Evolutionary conservation across 306 rosid species (phyloP).

Genomic region (Begonia fuchsioides): DNA sequence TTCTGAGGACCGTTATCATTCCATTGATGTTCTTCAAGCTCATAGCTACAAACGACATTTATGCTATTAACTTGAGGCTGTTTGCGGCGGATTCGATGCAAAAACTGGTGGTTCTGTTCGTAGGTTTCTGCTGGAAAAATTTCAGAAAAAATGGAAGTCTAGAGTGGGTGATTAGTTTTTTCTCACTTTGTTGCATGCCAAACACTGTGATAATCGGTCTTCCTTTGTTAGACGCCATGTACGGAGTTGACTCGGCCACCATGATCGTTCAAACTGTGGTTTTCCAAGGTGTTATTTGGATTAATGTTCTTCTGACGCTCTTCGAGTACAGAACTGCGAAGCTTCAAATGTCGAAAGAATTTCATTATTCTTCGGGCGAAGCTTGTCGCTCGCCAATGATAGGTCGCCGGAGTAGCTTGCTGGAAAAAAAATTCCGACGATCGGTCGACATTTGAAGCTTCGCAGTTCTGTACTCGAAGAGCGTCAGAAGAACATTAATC

Average conservation of each 20-base stretch:
- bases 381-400: too few species aligned
- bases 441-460: neutral
- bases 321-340: slow-evolving; percentile 5
- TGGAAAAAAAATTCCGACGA: too few species aligned
- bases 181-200: slow-evolving; percentile 5
- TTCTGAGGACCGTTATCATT: slow-evolving; percentile 2
- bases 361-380: neutral
- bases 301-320: slow-evolving; percentile 1
- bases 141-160: neutral
- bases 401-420: too few species aligned
- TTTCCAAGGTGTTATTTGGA: slow-evolving; percentile 8
- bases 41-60: slow-evolving; percentile 3
- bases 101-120: neutral
- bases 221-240: slow-evolving; percentile 4
- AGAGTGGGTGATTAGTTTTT: slow-evolving; percentile 6
- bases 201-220: slow-evolving; percentile 10
- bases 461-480: slow-evolving; percentile 5
- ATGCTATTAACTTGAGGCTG: slow-evolving; percentile 1
- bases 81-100: slow-evolving; percentile 9
- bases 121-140: neutral
- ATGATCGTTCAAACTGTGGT: slow-evolving; percentile 7
- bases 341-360: neutral
- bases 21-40: slow-evolving; percentile 2
- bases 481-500: slow-evolving; percentile 2
- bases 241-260: neutral